phyloP scores from a whole-genome alignment of 1,284 basidiomycete species.

The Cryptococcus sp. region DNA sequence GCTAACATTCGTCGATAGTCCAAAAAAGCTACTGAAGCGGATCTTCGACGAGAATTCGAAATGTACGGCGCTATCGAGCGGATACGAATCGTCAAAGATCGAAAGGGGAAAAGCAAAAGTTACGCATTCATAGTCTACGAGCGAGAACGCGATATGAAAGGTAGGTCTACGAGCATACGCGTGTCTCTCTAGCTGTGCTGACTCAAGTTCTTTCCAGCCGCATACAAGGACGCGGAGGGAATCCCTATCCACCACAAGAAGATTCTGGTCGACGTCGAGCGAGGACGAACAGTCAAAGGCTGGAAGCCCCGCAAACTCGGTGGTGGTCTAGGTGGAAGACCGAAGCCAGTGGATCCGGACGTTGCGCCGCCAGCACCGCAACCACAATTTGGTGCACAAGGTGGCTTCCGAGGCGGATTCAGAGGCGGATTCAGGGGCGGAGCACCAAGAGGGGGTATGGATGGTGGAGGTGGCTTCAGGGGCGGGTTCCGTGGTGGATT shows the following conservation, averaged over 20 bases:
- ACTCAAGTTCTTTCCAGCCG: slow-evolving; percentile 61
- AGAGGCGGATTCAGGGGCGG: slow-evolving; percentile 16
- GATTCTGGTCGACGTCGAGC: slow-evolving; percentile 96
- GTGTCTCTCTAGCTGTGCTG: background rate
- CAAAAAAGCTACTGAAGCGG: slow-evolving; percentile 84
- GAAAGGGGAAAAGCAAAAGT: slow-evolving; percentile 79
- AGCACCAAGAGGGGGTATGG: slow-evolving; percentile 25
- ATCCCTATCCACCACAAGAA: slow-evolving; percentile 92
- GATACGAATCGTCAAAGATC: slow-evolving; percentile 86
- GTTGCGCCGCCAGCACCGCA: slow-evolving; percentile 38
- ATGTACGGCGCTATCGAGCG: slow-evolving; percentile 91
- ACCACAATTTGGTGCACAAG: slow-evolving; percentile 1
- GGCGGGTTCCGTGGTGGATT: slow-evolving; percentile 44
- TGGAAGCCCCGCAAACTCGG: slow-evolving; percentile 97
- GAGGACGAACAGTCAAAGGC: slow-evolving; percentile 94
- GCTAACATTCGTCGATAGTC: slow-evolving; percentile 55
- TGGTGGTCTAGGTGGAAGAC: slow-evolving; percentile 89
- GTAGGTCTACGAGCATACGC: slow-evolving; percentile 54
- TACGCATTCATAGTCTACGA: slow-evolving; percentile 99
- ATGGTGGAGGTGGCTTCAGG: slow-evolving; percentile 36
- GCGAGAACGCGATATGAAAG: slow-evolving; percentile 98
- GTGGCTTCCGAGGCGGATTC: slow-evolving; percentile 22
- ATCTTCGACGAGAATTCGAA: slow-evolving; percentile 92
- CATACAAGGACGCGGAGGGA: slow-evolving; percentile 99
- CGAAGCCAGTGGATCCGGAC: slow-evolving; percentile 72